phyloP scores from a whole-genome alignment of 139 green algal species.

The Chlamydomonas urium region DNA sequence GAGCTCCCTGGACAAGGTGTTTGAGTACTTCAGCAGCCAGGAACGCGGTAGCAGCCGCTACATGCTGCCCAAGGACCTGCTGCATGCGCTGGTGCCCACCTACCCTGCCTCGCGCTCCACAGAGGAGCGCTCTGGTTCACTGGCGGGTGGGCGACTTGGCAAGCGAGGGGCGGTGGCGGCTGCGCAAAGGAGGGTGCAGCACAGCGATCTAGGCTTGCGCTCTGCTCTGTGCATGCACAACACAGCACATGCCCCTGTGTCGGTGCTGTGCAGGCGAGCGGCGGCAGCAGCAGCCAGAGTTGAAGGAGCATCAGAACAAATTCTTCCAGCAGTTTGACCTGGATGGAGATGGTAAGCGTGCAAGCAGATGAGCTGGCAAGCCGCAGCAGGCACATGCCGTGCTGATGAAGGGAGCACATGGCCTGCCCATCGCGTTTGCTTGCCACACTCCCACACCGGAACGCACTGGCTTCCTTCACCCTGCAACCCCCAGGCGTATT shows the following conservation, averaged over 20 bases:
- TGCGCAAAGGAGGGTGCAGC: too few species aligned
- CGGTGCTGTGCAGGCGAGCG: background rate
- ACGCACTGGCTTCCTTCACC: background rate
- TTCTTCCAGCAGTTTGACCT: constrained; percentile 10
- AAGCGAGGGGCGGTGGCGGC: too few species aligned
- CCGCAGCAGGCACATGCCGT: background rate
- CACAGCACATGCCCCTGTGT: too few species aligned
- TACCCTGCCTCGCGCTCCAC: constrained; percentile 61
- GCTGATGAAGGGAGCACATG: background rate
- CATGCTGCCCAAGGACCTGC: constrained; percentile 55
- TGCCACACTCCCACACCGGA: too few species aligned
- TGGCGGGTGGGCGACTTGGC: constrained; percentile 60
- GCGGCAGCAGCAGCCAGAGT: background rate
- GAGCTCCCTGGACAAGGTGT: constrained; percentile 75
- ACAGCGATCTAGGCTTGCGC: too few species aligned
- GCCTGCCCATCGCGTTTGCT: too few species aligned
- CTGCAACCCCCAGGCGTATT: constrained; percentile 31
- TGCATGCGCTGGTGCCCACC: constrained; percentile 61
- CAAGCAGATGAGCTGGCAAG: constrained; percentile 9
- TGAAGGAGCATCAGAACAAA: background rate
- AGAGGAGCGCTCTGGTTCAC: constrained; percentile 51
- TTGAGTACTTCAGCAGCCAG: constrained; percentile 74
- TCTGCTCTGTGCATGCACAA: too few species aligned
- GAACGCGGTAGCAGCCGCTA: constrained; percentile 23
- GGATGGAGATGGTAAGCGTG: background rate